A percentile compares a stretch with the other conserved stretches of the same genome.
phyloP scores from a whole-genome alignment of 805 yeast genomes.

The Suhomyces xylopsoci region DNA sequence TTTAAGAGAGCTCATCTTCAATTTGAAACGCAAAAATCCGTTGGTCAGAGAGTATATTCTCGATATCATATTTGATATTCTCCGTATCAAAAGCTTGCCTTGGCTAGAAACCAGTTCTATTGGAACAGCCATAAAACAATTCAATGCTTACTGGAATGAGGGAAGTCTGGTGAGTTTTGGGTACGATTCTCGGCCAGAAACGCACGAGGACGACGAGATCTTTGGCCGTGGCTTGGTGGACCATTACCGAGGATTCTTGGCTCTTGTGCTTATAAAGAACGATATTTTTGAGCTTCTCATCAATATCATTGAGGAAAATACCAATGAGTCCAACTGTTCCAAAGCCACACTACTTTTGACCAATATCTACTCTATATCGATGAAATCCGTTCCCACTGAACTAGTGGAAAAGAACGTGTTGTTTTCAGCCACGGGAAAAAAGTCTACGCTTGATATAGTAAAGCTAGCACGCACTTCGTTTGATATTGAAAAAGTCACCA shows the following conservation, averaged over 20 bases:
- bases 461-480: constrained; percentile 39
- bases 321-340: constrained; percentile 44
- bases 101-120: constrained; percentile 38
- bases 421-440: background rate
- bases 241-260: constrained; percentile 65
- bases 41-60: constrained; percentile 59
- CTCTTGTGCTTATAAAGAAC: constrained; percentile 50
- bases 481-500: constrained; percentile 46
- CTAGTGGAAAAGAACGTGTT: constrained; percentile 26
- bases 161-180: background rate
- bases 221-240: constrained; percentile 32
- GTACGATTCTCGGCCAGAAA: background rate
- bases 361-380: constrained; percentile 55
- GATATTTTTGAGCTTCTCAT: constrained; percentile 51
- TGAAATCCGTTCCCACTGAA: constrained; percentile 52
- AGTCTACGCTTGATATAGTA: constrained; percentile 44
- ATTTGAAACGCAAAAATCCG: constrained; percentile 59
- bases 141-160: background rate
- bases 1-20: constrained; percentile 54
- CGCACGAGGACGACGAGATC: background rate
- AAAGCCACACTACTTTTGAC: constrained; percentile 66
- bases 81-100: constrained; percentile 57
- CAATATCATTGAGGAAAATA: constrained; percentile 37
- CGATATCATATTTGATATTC: constrained; percentile 67
- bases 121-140: constrained; percentile 17